Percentiles rank a stretch among this genome's conserved stretches.
phyloP scores from a whole-genome alignment of 768 basidiomycete genomes.

The Grammothele lineata region DNA sequence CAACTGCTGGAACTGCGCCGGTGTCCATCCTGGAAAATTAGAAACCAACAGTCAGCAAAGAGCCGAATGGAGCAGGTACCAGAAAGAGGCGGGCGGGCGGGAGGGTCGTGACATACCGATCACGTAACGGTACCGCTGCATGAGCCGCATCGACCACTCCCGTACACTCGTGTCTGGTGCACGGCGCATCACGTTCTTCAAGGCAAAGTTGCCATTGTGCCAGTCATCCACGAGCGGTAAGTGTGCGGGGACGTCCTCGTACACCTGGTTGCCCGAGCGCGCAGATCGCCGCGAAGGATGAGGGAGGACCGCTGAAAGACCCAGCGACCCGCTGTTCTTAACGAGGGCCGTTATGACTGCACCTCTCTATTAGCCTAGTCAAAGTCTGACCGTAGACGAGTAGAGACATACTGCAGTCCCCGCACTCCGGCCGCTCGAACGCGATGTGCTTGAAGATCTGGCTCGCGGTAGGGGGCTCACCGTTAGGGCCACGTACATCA shows the following conservation, averaged over 20 bases:
- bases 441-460: constrained; percentile 28
- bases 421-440: constrained; percentile 29
- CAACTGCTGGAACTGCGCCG: constrained; percentile 22
- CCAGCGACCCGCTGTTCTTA: constrained; percentile 26
- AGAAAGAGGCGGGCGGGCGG: background rate
- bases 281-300: constrained; percentile 8
- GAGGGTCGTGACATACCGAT: constrained; percentile 21
- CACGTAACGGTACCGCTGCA: constrained; percentile 33
- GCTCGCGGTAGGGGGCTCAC: constrained; percentile 15
- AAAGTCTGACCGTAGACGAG: no score
- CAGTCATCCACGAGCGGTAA: constrained; percentile 21
- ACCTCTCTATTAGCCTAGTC: no score
- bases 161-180: constrained; percentile 21
- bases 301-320: constrained; percentile 35
- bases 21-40: constrained; percentile 13
- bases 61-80: no score
- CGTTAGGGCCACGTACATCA: constrained; percentile 20
- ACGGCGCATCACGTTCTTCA: constrained; percentile 21
- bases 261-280: background rate
- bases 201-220: constrained; percentile 20
- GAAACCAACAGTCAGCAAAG: no score
- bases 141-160: constrained; percentile 27
- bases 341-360: constrained; percentile 30
- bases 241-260: constrained; percentile 11
- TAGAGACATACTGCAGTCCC: constrained; percentile 29